Conservation (phyloP, 2,329 filamentous ascomycete genomes). For the Fusarium bactridioides region DNA sequence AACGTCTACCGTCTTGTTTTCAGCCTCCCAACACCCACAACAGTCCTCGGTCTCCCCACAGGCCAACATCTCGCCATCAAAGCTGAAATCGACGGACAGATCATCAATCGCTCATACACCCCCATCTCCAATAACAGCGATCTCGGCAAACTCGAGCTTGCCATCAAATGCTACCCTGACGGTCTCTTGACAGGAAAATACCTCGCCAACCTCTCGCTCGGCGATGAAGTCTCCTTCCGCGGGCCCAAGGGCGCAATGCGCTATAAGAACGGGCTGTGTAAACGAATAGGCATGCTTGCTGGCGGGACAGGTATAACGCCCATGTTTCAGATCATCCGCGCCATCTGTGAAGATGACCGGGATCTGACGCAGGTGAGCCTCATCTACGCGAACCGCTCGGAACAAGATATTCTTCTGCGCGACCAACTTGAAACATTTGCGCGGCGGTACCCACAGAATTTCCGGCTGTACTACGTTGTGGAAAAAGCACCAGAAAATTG, state of each 20-base stretch:
- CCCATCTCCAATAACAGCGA: slow-evolving; percentile 61
- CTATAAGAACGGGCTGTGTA: slow-evolving; percentile 53
- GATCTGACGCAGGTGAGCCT: slow-evolving; percentile 65
- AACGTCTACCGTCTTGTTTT: slow-evolving; percentile 58
- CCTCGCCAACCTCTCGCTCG: slow-evolving; percentile 55
- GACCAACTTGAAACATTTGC: slow-evolving; percentile 64
- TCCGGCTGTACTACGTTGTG: slow-evolving; percentile 65
- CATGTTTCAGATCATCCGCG: slow-evolving; percentile 64
- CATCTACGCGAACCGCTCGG: slow-evolving; percentile 66
- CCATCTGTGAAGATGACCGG: slow-evolving; percentile 67
- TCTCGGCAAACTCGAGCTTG: slow-evolving; percentile 57
- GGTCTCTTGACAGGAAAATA: slow-evolving; percentile 60
- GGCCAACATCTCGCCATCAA: slow-evolving; percentile 65
- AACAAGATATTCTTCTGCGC: slow-evolving; percentile 67
- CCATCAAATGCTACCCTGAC: slow-evolving; percentile 60
- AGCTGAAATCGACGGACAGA: slow-evolving; percentile 54
- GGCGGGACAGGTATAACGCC: slow-evolving; percentile 51
- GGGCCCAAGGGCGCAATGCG: slow-evolving; percentile 66
- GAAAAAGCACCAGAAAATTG: slow-evolving; percentile 57
- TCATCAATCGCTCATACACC: slow-evolving; percentile 62
- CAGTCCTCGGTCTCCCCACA: slow-evolving; percentile 62
- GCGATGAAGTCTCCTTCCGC: slow-evolving; percentile 60
- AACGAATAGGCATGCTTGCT: slow-evolving; percentile 63
- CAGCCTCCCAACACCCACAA: slow-evolving; percentile 52
- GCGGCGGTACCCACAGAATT: slow-evolving; percentile 58